Conservation (phyloP, 768 basidiomycete genomes). For the Phylloporus rhodoxanthus region DNA sequence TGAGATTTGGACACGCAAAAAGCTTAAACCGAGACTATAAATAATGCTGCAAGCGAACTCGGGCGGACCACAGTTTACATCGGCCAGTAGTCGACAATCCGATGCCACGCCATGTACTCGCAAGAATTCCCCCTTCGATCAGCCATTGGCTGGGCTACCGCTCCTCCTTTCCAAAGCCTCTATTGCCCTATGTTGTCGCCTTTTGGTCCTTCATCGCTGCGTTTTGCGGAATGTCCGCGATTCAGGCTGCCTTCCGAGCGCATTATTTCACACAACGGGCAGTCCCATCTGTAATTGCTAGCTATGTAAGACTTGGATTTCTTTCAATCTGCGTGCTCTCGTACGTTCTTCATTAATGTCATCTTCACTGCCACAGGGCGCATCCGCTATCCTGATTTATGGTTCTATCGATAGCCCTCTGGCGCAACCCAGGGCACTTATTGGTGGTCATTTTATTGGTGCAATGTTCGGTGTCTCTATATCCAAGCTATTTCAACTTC, state of each 20-base stretch:
- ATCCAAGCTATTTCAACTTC: constrained; percentile 45
- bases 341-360: not conserved
- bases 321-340: not conserved
- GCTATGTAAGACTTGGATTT: constrained; percentile 14
- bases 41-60: not conserved
- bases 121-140: constrained; percentile 1
- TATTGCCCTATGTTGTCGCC: not conserved
- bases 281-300: constrained; percentile 31
- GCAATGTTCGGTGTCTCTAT: constrained; percentile 45
- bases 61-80: not conserved
- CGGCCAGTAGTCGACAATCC: not conserved
- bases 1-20: too few relatives aligned
- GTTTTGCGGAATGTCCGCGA: constrained; percentile 43
- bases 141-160: constrained; percentile 14
- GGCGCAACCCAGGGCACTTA: constrained; percentile 46
- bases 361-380: constrained; percentile 36
- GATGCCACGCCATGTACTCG: constrained; percentile 3
- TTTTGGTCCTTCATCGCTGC: constrained; percentile 49
- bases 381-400: constrained; percentile 51
- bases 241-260: constrained; percentile 47
- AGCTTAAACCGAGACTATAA: too few relatives aligned
- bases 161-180: constrained; percentile 5
- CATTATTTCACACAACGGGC: constrained; percentile 42
- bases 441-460: constrained; percentile 39
- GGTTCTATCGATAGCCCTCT: constrained; percentile 48